Base-by-base conservation (phyloP, 192 early-diverging fungal species). In the Coemansia sp. region DNA sequence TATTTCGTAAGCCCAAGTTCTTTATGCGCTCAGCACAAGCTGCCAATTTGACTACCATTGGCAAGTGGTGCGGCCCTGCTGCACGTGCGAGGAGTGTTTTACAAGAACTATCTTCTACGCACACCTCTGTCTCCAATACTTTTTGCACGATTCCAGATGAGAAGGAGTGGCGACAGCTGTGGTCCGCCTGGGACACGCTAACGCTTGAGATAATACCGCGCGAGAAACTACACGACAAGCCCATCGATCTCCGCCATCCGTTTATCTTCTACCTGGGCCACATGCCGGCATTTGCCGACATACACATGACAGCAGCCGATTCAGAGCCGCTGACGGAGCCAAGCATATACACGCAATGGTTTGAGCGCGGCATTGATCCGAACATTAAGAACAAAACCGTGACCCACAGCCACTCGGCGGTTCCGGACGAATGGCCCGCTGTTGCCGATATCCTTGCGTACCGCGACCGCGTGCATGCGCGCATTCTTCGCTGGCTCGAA, bases 331-430 rank as follows among this genome's bases (percentile, higher is more conserved):
- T 85, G n/a, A 86, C 90, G 0, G 85, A 88, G 65, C 91, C 93
- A 8, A 58, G 56, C 16, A 51, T 73, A 10, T 97, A 86, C 80
- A 82, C 88, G 9, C 75, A 85, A 36, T 93, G 93, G 72, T 98
- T 98, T 88, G 93, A 98, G 83, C 91, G 95, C 13, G 95, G 95
- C 7, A 96, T 98, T 63, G 94, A 98, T 66, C 94, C 95, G 2
- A 91, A 92, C 63, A 79, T 94, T 62, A 90, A 94, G 15, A 86
- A 91, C 62, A 87, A 88, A 4, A 74, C 86, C 0, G 79, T 85
- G 9, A 92, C 90, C 79, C 88, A 98, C 73, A 72, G 84, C 5
- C 95, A 98, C 70, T 95, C 93, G 0, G 77, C 81, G 22, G 76
- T 89, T 0, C 89, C 90, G 0, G 70, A 84, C 8, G 62, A 74